Percentiles rank a stretch among this genome's conserved stretches.
These are phyloP conservation scores for Wakefieldia striispora DNA, from an alignment of 768 basidiomycete genomes.

Conservation along the genomic window DNA sequence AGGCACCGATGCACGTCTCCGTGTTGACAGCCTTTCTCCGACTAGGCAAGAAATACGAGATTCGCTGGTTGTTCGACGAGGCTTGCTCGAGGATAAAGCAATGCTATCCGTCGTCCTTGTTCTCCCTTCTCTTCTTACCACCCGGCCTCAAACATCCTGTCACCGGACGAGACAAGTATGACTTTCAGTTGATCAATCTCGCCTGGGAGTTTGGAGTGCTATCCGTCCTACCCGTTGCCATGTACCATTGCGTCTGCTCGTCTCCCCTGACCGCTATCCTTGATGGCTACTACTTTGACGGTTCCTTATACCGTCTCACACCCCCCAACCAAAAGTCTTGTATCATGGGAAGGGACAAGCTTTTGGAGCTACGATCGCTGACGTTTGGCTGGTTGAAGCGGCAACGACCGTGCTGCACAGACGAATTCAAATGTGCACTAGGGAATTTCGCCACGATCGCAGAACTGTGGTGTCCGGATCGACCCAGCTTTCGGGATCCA, in stretches of 20 bases:
- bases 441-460: conserved; percentile 22
- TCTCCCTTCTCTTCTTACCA: conserved; percentile 24
- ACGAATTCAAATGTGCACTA: conserved; percentile 19
- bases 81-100: conserved; percentile 19
- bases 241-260: conserved; percentile 21
- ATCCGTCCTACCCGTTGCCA: conserved; percentile 22
- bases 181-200: conserved; percentile 25
- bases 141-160: conserved; percentile 19
- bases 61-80: conserved; percentile 23
- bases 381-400: conserved; percentile 20
- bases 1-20: conserved; percentile 20
- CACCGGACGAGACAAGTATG: conserved; percentile 23
- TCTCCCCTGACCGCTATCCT: conserved; percentile 21
- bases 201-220: conserved; percentile 23
- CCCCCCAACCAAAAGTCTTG: conserved; percentile 23
- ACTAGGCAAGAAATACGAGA: conserved; percentile 25
- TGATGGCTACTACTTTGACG: conserved; percentile 24
- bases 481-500: conserved; percentile 18
- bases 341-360: conserved; percentile 24
- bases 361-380: conserved; percentile 19
- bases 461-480: conserved; percentile 21
- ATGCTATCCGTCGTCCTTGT: conserved; percentile 25
- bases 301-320: conserved; percentile 14
- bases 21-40: conserved; percentile 22
- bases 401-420: conserved; percentile 13